Conservation (phyloP, 2,329 filamentous ascomycete species). For the Sordariomycetes sp. region DNA sequence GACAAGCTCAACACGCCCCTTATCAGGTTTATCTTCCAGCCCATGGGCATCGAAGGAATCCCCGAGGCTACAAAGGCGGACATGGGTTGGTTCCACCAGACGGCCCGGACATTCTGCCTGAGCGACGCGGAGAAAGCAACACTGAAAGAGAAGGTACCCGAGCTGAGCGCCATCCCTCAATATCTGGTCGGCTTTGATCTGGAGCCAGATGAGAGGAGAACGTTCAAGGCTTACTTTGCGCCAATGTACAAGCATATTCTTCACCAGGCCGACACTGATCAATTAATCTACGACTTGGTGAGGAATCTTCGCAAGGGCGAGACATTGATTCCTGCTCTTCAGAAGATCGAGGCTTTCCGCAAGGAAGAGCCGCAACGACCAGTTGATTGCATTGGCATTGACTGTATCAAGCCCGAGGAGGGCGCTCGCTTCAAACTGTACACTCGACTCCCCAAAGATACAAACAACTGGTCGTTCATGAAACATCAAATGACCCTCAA, state of each 20-base stretch:
- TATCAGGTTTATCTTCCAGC: constrained; percentile 4
- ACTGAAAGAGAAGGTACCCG: constrained; percentile 8
- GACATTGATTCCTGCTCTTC: constrained; percentile 8
- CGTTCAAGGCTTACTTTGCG: constrained; percentile 15
- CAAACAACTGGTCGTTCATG: constrained; percentile 13
- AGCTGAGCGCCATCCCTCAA: constrained; percentile 10
- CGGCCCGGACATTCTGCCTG: constrained; percentile 11
- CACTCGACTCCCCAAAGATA: constrained; percentile 10
- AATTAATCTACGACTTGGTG: constrained; percentile 11
- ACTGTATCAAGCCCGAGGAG: constrained; percentile 13
- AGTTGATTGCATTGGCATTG: constrained; percentile 15
- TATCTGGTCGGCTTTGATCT: constrained; percentile 16
- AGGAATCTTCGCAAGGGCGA: constrained; percentile 8
- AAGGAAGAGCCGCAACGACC: constrained; percentile 9
- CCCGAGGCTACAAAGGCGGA: constrained; percentile 2
- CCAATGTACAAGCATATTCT: constrained; percentile 14
- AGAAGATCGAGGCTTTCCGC: constrained; percentile 11
- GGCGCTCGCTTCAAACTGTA: constrained; percentile 17
- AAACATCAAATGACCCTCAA: constrained; percentile 14
- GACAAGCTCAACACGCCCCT: constrained; percentile 1
- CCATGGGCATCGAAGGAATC: constrained; percentile 1
- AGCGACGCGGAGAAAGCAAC: constrained; percentile 7
- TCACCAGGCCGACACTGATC: constrained; percentile 10
- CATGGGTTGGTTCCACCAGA: constrained; percentile 12
- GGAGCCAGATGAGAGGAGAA: constrained; percentile 8